These are phyloP conservation scores for Solanum neorickii DNA, from an alignment of 257 asterid species.

Conservation along the genomic window DNA sequence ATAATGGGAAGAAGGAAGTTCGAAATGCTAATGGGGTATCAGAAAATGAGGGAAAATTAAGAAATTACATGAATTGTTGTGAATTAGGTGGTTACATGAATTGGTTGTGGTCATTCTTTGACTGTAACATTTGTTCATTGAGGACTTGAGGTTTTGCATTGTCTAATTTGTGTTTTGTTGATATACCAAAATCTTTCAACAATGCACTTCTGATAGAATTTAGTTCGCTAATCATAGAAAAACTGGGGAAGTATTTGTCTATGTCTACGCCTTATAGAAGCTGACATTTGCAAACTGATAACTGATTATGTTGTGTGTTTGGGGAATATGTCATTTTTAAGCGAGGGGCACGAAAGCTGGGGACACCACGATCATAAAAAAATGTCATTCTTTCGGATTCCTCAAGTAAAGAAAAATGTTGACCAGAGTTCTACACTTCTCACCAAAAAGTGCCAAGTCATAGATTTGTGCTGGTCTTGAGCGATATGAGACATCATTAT, in stretches of 20 bases:
- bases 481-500: neutral
- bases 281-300: neutral
- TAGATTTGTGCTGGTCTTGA: neutral
- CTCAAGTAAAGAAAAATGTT: neutral
- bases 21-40: neutral
- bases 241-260: neutral
- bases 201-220: neutral
- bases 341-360: neutral
- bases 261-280: neutral
- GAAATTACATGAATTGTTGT: constrained; percentile 24
- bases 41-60: neutral
- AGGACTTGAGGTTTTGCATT: neutral
- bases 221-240: neutral
- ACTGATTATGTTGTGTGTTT: neutral
- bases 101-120: neutral
- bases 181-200: neutral
- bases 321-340: neutral
- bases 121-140: neutral
- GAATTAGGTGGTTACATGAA: neutral
- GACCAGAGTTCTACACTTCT: neutral
- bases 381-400: neutral
- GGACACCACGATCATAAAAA: neutral
- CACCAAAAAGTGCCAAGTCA: neutral
- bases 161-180: neutral
- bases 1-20: neutral